A percentile compares a stretch with the other conserved stretches of the same genome.
Conservation (phyloP, 352 stramenopile genomes). For the Nothophytophthora sp. region DNA sequence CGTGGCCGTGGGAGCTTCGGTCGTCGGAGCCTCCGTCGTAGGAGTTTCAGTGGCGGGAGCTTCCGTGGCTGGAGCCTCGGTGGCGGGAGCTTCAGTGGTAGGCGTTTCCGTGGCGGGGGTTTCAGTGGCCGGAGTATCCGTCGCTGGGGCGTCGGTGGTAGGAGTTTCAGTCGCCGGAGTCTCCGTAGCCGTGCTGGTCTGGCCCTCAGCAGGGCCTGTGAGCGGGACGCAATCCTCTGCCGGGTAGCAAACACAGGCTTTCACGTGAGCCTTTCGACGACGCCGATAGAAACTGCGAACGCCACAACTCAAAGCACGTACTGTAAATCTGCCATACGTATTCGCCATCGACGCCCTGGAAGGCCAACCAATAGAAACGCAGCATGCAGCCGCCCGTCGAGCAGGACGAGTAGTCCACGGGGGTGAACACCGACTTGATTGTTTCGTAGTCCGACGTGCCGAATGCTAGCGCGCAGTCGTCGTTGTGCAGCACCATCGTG, state of each 20-base stretch:
- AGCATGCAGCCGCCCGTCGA: slow-evolving; percentile 22
- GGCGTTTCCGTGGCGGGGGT: too few species aligned
- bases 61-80: too few species aligned
- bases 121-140: too few species aligned
- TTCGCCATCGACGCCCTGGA: slow-evolving; percentile 22
- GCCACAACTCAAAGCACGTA: slow-evolving; percentile 15
- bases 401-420: slow-evolving; percentile 28
- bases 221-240: slow-evolving; percentile 19
- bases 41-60: too few species aligned
- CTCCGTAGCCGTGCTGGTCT: slow-evolving; percentile 7
- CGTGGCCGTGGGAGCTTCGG: too few species aligned
- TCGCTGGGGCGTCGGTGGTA: too few species aligned
- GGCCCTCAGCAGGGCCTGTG: slow-evolving; percentile 4
- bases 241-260: too few species aligned
- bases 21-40: too few species aligned
- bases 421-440: slow-evolving; percentile 28
- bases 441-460: slow-evolving; percentile 9
- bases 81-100: too few species aligned
- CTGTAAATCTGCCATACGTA: slow-evolving; percentile 34
- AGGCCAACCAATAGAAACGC: slow-evolving; percentile 32
- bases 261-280: too few species aligned
- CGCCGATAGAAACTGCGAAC: neutral
- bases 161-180: too few species aligned
- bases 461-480: slow-evolving; percentile 24
- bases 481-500: slow-evolving; percentile 20